These are phyloP conservation scores for Curvularia hawaiiensis DNA, from an alignment of 2,329 filamentous ascomycete species.

Conservation along the genomic window DNA sequence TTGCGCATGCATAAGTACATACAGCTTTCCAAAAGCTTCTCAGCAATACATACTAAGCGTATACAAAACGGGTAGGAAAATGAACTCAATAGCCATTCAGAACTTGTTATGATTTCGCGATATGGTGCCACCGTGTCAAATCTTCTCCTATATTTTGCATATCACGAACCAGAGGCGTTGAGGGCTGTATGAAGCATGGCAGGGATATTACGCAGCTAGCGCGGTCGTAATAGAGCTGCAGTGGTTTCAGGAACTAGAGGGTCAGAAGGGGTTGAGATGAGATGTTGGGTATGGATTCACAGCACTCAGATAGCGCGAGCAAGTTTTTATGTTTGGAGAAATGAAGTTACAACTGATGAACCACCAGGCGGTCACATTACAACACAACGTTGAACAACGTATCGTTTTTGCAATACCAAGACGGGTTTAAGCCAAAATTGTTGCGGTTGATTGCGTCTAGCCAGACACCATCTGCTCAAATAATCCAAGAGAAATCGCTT, in stretches of 20 bases:
- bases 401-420: neutral
- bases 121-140: no score
- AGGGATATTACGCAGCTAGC: no score
- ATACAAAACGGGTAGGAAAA: no score
- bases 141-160: no score
- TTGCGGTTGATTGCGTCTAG: neutral
- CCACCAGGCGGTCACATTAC: neutral
- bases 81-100: no score
- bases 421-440: neutral
- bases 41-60: no score
- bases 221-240: no score
- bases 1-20: neutral
- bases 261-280: neutral
- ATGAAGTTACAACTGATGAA: neutral
- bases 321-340: neutral
- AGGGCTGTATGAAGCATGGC: no score
- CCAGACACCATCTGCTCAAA: constrained; percentile 14
- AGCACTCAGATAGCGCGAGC: neutral
- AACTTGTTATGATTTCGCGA: no score
- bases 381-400: neutral
- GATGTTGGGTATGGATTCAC: neutral
- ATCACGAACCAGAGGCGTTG: no score
- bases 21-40: no score
- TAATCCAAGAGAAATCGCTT: neutral
- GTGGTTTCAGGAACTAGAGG: no score